Percentiles rank a stretch among this genome's conserved stretches.
phyloP scores from a whole-genome alignment of 2,329 filamentous ascomycete species.

The Corynespora cassiicola region DNA sequence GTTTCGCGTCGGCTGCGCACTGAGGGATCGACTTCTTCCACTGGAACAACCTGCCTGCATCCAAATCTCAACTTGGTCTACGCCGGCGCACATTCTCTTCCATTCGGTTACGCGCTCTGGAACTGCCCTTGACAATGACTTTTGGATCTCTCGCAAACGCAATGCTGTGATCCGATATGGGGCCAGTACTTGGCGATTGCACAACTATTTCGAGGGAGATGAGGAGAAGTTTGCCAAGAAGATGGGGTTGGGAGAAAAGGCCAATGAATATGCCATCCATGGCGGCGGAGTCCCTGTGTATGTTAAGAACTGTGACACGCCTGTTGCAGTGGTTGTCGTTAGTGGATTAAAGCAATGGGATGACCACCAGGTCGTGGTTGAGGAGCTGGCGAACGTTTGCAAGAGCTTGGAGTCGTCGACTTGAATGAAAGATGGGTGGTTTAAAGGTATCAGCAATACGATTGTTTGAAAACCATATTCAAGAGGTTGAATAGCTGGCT shows the following conservation, averaged over 20 bases:
- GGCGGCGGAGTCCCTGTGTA: constrained; percentile 76
- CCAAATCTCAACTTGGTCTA: constrained; percentile 65
- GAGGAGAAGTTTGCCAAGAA: constrained; percentile 71
- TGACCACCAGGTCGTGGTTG: constrained; percentile 78
- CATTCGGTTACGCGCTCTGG: constrained; percentile 72
- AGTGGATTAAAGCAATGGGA: constrained; percentile 79
- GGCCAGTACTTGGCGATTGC: constrained; percentile 72
- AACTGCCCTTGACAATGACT: constrained; percentile 72
- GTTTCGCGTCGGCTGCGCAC: constrained; percentile 66
- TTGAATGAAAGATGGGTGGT: no score
- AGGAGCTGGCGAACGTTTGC: constrained; percentile 48
- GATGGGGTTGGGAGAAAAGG: constrained; percentile 60
- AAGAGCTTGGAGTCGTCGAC: no score
- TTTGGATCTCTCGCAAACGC: constrained; percentile 70
- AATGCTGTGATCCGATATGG: constrained; percentile 75
- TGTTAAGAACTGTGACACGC: constrained; percentile 73
- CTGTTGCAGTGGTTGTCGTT: constrained; percentile 77
- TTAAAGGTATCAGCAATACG: no score
- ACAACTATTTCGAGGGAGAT: constrained; percentile 71
- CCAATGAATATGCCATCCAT: constrained; percentile 75
- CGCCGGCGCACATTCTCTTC: constrained; percentile 67
- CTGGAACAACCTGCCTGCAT: constrained; percentile 61
- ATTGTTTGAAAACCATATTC: no score
- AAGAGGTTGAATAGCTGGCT: no score
- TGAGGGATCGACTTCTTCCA: constrained; percentile 63